Evolutionary conservation across 352 stramenopile species (phyloP).

Genomic region (Phytophthora hybrid): DNA sequence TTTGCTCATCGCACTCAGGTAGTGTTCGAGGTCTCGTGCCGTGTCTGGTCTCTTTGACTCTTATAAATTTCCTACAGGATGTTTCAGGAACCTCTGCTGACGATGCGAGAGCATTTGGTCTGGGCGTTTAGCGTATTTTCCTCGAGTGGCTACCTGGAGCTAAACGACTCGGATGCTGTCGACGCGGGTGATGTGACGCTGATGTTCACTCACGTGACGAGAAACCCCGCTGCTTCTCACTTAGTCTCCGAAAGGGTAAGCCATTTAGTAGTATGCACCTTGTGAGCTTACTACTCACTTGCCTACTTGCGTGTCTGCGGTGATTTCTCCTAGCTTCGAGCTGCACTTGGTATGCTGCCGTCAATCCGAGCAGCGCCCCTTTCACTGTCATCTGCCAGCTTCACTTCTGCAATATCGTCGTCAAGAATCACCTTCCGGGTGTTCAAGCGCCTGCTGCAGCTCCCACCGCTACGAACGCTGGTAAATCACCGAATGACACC

Average conservation of each 20-base stretch:
- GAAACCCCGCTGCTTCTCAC: constrained; percentile 54
- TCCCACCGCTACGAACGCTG: constrained; percentile 54
- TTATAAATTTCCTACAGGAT: constrained; percentile 33
- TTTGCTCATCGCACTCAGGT: constrained; percentile 68
- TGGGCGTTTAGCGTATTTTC: constrained; percentile 71
- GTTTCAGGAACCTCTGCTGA: constrained; percentile 66
- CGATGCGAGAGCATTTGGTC: constrained; percentile 58
- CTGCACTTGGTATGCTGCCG: constrained; percentile 53
- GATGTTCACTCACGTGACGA: constrained; percentile 62
- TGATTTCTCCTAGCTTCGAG: constrained; percentile 46
- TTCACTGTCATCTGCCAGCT: constrained; percentile 28
- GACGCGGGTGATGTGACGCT: constrained; percentile 49
- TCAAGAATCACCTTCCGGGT: constrained; percentile 53
- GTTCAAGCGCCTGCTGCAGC: constrained; percentile 54
- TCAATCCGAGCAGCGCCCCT: constrained; percentile 28
- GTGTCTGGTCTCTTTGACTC: background rate
- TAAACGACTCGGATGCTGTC: constrained; percentile 43
- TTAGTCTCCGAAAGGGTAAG: constrained; percentile 66
- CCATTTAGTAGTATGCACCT: background rate
- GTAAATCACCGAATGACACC: constrained; percentile 45
- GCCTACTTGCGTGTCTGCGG: background rate
- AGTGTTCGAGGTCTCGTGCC: background rate
- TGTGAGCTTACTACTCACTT: background rate
- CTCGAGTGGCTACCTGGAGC: constrained; percentile 63
- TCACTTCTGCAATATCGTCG: constrained; percentile 29